A percentile compares a stretch with the other conserved stretches of the same genome.
These are phyloP conservation scores for Trichoderma sp. DNA, from an alignment of 2,329 filamentous ascomycete genomes.

Conservation along the genomic window DNA sequence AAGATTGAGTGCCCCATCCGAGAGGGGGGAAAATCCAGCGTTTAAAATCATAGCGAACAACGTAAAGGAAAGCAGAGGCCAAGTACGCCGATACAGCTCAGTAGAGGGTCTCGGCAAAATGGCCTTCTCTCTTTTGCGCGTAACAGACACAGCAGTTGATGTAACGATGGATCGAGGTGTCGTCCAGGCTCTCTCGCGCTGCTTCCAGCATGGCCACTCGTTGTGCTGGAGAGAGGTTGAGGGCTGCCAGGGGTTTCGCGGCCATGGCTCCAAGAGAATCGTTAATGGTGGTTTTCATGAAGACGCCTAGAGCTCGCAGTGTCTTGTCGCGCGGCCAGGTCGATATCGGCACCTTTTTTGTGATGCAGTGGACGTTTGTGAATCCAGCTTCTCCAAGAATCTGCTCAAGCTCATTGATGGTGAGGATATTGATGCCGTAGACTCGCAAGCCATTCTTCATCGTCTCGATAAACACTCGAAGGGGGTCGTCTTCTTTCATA, in stretches of 20 bases:
- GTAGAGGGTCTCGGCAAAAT: conserved; percentile 10
- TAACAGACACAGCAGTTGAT: conserved; percentile 47
- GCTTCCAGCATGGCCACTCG: conserved; percentile 38
- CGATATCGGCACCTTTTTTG: conserved; percentile 50
- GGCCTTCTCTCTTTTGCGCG: conserved; percentile 42
- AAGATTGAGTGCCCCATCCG: neutral
- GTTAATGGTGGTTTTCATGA: conserved; percentile 47
- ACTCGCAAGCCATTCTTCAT: conserved; percentile 37
- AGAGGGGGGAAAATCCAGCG: neutral
- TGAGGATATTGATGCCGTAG: conserved; percentile 45
- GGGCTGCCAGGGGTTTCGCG: conserved; percentile 44
- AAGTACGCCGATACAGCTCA: neutral
- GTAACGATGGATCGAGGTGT: conserved; percentile 45
- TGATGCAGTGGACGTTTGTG: conserved; percentile 44
- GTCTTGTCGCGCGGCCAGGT: conserved; percentile 46
- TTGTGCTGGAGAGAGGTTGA: conserved; percentile 40
- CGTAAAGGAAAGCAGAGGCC: neutral
- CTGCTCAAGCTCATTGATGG: conserved; percentile 38
- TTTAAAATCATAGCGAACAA: conserved; percentile 7
- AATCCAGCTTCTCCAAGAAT: conserved; percentile 47
- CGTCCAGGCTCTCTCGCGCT: conserved; percentile 39
- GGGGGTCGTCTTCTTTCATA: conserved; percentile 44
- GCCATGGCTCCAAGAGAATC: conserved; percentile 47
- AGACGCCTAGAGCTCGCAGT: conserved; percentile 45
- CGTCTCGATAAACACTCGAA: conserved; percentile 40